These are phyloP conservation scores for Guyanaporus albipodus DNA, from an alignment of 768 basidiomycete genomes.

Conservation along the genomic window DNA sequence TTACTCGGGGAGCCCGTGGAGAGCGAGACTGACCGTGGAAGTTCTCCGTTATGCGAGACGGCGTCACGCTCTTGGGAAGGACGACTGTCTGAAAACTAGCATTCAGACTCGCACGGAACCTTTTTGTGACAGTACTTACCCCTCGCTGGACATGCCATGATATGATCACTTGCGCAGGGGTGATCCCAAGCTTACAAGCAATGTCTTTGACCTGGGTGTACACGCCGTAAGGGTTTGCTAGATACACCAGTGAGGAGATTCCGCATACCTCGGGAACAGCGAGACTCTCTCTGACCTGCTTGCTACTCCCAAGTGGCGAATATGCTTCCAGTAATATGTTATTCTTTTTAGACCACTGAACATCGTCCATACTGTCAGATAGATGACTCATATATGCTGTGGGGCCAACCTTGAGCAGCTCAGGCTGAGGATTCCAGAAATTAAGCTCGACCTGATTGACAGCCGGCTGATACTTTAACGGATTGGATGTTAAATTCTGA, in stretches of 20 bases:
- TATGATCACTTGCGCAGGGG: conserved; percentile 71
- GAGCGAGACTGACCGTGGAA: conserved; percentile 43
- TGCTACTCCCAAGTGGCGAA: conserved; percentile 66
- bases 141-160: conserved; percentile 78
- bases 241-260: neutral
- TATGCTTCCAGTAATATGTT: conserved; percentile 68
- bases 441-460: conserved; percentile 79
- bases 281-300: conserved; percentile 55
- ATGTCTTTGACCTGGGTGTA: conserved; percentile 46
- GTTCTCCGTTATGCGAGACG: conserved; percentile 67
- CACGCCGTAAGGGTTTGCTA: neutral
- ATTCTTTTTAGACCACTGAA: conserved; percentile 64
- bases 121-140: conserved; percentile 36
- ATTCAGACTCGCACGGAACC: neutral
- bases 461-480: conserved; percentile 57
- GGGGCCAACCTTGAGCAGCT: conserved; percentile 56
- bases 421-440: conserved; percentile 74
- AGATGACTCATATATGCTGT: neutral
- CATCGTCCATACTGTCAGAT: neutral
- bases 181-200: conserved; percentile 60
- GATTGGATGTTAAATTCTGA: conserved; percentile 58
- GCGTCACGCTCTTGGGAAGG: conserved; percentile 74
- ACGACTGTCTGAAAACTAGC: conserved; percentile 49
- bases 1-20: neutral
- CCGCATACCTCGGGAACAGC: conserved; percentile 48